A percentile compares a stretch with the other conserved stretches of the same genome.
Evolutionary conservation across 257 asterid species (phyloP).

Genomic region (Scutellaria baicalensis): DNA sequence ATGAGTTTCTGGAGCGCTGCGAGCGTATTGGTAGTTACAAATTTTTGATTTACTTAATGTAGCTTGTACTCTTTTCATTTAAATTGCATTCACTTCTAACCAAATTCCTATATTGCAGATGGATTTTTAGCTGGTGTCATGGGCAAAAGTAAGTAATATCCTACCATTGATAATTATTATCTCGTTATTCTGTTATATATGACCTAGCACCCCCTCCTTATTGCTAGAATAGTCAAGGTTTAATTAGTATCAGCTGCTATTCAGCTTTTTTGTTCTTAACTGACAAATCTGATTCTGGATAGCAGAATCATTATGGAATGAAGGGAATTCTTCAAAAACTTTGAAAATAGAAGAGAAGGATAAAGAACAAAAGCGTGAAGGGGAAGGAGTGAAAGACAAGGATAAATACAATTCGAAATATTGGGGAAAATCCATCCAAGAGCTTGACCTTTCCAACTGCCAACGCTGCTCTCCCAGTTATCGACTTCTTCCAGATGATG

Average conservation of each 20-base stretch:
- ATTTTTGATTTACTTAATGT: conserved; percentile 16
- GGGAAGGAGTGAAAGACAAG: conserved; percentile 74
- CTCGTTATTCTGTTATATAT: background rate
- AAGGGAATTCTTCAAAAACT: conserved; percentile 61
- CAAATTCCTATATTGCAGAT: conserved; percentile 48
- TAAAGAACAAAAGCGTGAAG: conserved; percentile 66
- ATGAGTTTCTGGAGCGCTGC: conserved; percentile 68
- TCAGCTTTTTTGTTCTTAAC: conserved; percentile 1
- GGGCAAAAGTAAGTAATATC: conserved; percentile 64
- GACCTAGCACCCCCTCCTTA: background rate
- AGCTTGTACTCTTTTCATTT: conserved; percentile 5
- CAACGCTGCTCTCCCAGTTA: conserved; percentile 85
- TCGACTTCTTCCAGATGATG: conserved; percentile 96
- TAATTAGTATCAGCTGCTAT: background rate
- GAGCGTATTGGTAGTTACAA: conserved; percentile 59
- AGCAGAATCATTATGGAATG: conserved; percentile 67
- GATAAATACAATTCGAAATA: conserved; percentile 68
- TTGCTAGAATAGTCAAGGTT: background rate
- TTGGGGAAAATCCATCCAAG: conserved; percentile 93
- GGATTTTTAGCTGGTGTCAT: conserved; percentile 83
- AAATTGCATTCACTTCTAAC: conserved; percentile 20
- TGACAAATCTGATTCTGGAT: conserved; percentile 14
- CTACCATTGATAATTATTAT: background rate
- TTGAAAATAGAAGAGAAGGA: conserved; percentile 64
- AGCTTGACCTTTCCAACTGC: conserved; percentile 89